phyloP scores from a whole-genome alignment of 108 stramenopile genomes.

The Phaeodactylum tricornutum region DNA sequence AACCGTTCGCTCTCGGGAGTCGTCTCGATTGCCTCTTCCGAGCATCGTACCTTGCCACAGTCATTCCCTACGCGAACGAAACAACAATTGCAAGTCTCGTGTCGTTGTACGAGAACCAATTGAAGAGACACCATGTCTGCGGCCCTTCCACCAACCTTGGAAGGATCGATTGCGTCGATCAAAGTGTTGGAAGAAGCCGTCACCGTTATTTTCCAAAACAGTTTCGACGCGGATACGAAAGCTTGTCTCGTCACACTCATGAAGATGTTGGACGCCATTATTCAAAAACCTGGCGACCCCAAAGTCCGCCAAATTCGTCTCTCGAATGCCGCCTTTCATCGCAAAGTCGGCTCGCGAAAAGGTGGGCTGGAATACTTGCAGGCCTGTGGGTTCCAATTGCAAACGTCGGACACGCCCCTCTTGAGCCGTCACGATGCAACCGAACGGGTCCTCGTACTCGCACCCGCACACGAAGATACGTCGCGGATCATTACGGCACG shows the following conservation, averaged over 20 bases:
- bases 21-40: no score
- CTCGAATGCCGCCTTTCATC: constrained; percentile 37
- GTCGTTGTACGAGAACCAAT: no score
- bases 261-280: constrained; percentile 65
- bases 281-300: constrained; percentile 42
- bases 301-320: constrained; percentile 66
- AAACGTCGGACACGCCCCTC: constrained; percentile 12
- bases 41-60: no score
- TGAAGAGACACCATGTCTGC: no score
- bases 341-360: constrained; percentile 33
- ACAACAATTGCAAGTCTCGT: no score
- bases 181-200: constrained; percentile 26
- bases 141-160: no score
- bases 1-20: no score
- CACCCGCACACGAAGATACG: constrained; percentile 25
- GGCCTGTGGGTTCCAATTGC: constrained; percentile 49
- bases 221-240: constrained; percentile 52
- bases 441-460: constrained; percentile 19
- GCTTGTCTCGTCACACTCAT: constrained; percentile 50
- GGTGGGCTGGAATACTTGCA: constrained; percentile 57
- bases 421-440: background rate
- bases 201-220: constrained; percentile 23
- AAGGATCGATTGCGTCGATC: no score
- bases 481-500: constrained; percentile 27
- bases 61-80: no score